A percentile compares a stretch with the other conserved stretches of the same genome.
Conservation (phyloP, 306 rosid species). For the Cucurbita maxima region DNA sequence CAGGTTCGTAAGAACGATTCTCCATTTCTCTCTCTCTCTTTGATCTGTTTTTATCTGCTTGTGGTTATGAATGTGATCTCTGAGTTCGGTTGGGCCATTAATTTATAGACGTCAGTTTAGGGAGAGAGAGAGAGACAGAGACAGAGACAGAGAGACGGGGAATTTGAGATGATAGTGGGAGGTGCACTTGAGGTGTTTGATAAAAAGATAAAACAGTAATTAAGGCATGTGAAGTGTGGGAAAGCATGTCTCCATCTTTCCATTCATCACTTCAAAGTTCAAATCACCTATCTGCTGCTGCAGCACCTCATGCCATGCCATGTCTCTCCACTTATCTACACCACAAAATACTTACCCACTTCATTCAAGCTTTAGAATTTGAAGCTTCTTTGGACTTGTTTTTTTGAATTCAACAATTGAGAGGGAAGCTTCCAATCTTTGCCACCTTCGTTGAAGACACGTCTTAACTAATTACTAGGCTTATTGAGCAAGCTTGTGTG, state of each 20-base stretch:
- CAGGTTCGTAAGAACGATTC: slow-evolving; percentile 12
- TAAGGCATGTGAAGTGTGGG: slow-evolving; percentile 27
- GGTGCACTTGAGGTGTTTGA: slow-evolving; percentile 30
- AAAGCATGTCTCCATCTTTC: slow-evolving; percentile 20
- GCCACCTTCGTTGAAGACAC: too few relatives aligned
- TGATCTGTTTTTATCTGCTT: neutral
- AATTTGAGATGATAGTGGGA: slow-evolving; percentile 30
- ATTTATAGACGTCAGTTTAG: neutral
- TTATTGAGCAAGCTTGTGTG: too few relatives aligned
- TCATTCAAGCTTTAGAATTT: neutral
- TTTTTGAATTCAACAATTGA: too few relatives aligned
- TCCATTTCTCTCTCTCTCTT: slow-evolving; percentile 35
- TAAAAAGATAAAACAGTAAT: slow-evolving; percentile 15
- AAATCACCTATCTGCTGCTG: slow-evolving; percentile 23
- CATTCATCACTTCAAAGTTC: slow-evolving; percentile 34
- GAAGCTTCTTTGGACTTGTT: neutral
- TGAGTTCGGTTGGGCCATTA: neutral
- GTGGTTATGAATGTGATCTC: neutral
- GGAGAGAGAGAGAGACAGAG: neutral
- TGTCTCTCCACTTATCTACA: neutral
- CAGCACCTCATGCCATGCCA: slow-evolving; percentile 5
- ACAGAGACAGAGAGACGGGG: neutral
- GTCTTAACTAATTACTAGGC: too few relatives aligned
- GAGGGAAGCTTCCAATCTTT: too few relatives aligned
- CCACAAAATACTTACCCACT: neutral